Percentiles rank a stretch among this genome's conserved stretches.
These are phyloP conservation scores for Ophiocordyceps polyrhachis-furcata DNA, from an alignment of 2,329 filamentous ascomycete genomes.

Conservation along the genomic window DNA sequence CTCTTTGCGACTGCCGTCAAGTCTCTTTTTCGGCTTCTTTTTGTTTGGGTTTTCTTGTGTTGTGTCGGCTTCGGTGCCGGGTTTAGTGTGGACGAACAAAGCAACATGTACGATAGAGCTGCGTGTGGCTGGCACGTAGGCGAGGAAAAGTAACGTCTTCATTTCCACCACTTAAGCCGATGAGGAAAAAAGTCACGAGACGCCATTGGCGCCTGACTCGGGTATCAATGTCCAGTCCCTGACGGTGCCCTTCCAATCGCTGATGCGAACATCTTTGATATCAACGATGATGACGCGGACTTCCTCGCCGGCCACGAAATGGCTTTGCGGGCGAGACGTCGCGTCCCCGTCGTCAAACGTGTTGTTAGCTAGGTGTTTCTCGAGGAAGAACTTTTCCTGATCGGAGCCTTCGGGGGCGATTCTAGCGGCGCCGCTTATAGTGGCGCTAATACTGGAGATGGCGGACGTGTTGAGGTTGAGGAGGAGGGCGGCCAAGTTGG, in stretches of 20 bases:
- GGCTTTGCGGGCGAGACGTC: slow-evolving; percentile 23
- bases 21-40: background rate
- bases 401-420: slow-evolving; percentile 56
- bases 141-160: background rate
- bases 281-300: slow-evolving; percentile 21
- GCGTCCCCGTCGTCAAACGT: slow-evolving; percentile 45
- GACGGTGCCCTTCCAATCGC: background rate
- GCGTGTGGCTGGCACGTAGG: background rate
- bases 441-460: slow-evolving; percentile 75
- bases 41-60: no score
- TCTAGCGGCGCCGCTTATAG: slow-evolving; percentile 74
- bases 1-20: background rate
- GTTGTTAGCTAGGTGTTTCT: slow-evolving; percentile 78
- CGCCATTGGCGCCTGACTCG: slow-evolving; percentile 14
- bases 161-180: background rate
- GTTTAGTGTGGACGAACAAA: background rate
- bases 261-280: background rate
- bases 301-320: slow-evolving; percentile 63
- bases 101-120: background rate
- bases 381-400: slow-evolving; percentile 70
- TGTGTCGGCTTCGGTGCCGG: no score
- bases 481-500: slow-evolving; percentile 64
- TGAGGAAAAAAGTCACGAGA: background rate
- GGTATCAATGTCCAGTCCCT: background rate
- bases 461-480: slow-evolving; percentile 83